These are phyloP conservation scores for Aspergillus coremiiformis DNA, from an alignment of 495 filamentous ascomycete species.

Conservation along the genomic window DNA sequence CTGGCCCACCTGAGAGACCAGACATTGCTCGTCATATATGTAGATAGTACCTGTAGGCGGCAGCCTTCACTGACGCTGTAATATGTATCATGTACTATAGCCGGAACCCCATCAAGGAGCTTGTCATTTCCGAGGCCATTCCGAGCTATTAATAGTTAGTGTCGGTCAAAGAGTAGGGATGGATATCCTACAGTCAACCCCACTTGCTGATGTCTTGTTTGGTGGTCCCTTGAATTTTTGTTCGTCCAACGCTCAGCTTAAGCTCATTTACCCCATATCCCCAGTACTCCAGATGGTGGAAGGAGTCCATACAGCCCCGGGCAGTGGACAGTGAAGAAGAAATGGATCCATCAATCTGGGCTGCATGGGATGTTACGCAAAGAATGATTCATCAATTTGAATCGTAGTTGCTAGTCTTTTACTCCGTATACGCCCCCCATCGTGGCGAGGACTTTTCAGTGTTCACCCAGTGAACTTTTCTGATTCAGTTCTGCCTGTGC, in stretches of 20 bases:
- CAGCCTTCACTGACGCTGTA: background rate
- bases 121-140: background rate
- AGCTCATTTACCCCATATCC: background rate
- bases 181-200: background rate
- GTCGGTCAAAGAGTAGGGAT: background rate
- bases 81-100: background rate
- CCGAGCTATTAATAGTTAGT: background rate
- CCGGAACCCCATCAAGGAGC: background rate
- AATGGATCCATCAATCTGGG: background rate
- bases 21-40: background rate
- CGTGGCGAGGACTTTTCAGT: background rate
- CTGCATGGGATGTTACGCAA: background rate
- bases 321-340: background rate
- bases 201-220: background rate
- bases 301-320: background rate
- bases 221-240: background rate
- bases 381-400: background rate
- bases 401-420: background rate
- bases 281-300: background rate
- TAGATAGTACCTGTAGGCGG: too few relatives aligned
- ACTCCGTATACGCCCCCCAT: background rate
- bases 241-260: background rate
- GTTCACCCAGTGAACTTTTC: slow-evolving; percentile 6
- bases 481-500: slow-evolving; percentile 5
- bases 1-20: background rate